These are phyloP conservation scores for Barnettozyma californica DNA, from an alignment of 805 yeast genomes.

Conservation along the genomic window DNA sequence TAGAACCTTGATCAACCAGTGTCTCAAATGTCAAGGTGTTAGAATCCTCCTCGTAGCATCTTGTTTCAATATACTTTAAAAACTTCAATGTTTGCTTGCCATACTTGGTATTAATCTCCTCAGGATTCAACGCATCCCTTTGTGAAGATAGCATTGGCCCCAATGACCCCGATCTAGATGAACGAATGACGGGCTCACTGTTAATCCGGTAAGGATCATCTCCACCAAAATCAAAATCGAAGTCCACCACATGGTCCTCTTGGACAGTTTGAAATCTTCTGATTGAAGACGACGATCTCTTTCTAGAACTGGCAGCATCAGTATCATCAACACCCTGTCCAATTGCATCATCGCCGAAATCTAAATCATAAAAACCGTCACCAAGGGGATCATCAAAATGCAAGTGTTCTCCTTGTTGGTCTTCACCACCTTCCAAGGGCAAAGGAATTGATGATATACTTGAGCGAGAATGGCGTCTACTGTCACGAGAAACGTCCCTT, in stretches of 20 bases:
- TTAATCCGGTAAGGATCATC: conserved; percentile 1
- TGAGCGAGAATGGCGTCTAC: conserved; percentile 23
- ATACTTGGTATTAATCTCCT: conserved; percentile 7
- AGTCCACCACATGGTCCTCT: conserved; percentile 12
- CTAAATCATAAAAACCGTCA: conserved; percentile 10
- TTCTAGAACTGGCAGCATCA: conserved; percentile 9
- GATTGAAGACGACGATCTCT: conserved; percentile 16
- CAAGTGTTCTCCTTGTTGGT: background rate
- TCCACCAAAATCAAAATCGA: conserved; percentile 9
- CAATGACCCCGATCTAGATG: background rate
- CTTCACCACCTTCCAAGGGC: conserved; percentile 5
- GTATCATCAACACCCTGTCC: conserved; percentile 3
- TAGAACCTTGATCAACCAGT: conserved; percentile 12
- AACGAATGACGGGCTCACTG: background rate
- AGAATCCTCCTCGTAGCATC: conserved; percentile 12
- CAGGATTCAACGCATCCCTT: conserved; percentile 1
- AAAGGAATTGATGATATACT: conserved; percentile 19
- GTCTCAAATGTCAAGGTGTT: conserved; percentile 12
- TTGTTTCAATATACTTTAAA: conserved; percentile 15
- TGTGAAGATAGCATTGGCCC: background rate
- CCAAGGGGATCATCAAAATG: background rate
- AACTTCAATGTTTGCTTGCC: conserved; percentile 19
- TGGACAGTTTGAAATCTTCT: conserved; percentile 13
- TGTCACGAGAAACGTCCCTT: conserved; percentile 20
- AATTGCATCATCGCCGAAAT: conserved; percentile 11